phyloP scores from a whole-genome alignment of 2,329 filamentous ascomycete species.

The Penicillium olsonii region DNA sequence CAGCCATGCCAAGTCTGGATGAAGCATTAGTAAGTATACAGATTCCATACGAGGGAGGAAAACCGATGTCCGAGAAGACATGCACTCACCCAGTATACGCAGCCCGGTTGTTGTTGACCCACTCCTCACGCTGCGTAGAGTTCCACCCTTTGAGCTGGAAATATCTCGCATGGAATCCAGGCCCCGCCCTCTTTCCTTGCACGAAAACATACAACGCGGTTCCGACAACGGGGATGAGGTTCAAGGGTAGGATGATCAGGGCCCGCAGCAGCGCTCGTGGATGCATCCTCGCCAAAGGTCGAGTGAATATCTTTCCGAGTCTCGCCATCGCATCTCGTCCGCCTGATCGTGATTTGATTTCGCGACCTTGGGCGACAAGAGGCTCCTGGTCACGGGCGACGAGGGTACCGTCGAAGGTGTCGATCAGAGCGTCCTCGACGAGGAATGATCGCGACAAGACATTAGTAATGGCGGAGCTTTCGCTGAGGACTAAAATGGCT shows the following conservation, averaged over 20 bases:
- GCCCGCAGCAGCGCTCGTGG: slow-evolving; percentile 70
- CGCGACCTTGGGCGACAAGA: slow-evolving; percentile 73
- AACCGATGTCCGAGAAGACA: too few relatives aligned
- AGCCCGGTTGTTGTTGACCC: slow-evolving; percentile 68
- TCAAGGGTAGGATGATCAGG: slow-evolving; percentile 83
- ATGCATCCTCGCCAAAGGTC: slow-evolving; percentile 53
- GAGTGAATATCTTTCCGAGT: slow-evolving; percentile 59
- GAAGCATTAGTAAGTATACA: too few relatives aligned
- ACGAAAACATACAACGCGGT: slow-evolving; percentile 77
- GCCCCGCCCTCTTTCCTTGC: slow-evolving; percentile 64
- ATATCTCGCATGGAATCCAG: slow-evolving; percentile 65
- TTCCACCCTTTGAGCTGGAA: slow-evolving; percentile 90
- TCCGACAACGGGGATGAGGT: slow-evolving; percentile 88
- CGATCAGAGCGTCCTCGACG: slow-evolving; percentile 77
- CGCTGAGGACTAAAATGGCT: slow-evolving; percentile 59
- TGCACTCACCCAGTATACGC: slow-evolving; percentile 79
- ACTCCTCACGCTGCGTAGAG: slow-evolving; percentile 63
- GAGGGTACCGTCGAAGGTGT: slow-evolving; percentile 80
- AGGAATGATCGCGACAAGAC: slow-evolving; percentile 69
- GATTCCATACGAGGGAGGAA: too few relatives aligned
- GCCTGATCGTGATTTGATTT: slow-evolving; percentile 59
- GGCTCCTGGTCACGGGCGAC: slow-evolving; percentile 55
- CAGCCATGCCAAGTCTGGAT: slow-evolving; percentile 68
- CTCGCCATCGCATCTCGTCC: slow-evolving; percentile 54
- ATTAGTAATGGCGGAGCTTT: slow-evolving; percentile 54